phyloP scores from a whole-genome alignment of 768 basidiomycete genomes.

The Trametes meyenii region DNA sequence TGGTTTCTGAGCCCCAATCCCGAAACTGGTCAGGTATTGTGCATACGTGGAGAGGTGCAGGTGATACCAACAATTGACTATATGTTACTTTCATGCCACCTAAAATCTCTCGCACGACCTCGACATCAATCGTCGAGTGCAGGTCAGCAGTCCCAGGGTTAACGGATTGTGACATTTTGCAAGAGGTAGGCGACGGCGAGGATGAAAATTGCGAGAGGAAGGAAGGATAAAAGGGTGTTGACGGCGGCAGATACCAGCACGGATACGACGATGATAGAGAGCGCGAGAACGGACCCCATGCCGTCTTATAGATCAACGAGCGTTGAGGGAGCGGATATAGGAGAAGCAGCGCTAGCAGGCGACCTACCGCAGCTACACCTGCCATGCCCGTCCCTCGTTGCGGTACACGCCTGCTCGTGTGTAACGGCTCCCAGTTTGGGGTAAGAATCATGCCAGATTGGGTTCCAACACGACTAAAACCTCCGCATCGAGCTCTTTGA shows the following conservation, averaged over 20 bases:
- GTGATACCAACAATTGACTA: constrained; percentile 21
- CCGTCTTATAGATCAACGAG: neutral
- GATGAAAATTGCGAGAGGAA: constrained; percentile 5
- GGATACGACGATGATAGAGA: constrained; percentile 10
- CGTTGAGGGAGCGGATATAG: neutral
- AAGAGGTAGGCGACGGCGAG: neutral
- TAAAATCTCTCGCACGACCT: constrained; percentile 20
- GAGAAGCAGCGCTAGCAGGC: neutral
- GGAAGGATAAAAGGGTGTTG: constrained; percentile 3
- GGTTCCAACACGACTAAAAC: neutral
- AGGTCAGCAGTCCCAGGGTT: neutral
- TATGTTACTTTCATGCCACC: constrained; percentile 22
- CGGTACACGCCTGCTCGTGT: constrained; percentile 3
- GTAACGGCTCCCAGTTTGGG: neutral
- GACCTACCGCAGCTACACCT: constrained; percentile 11
- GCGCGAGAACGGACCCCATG: neutral
- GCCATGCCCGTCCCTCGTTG: constrained; percentile 9
- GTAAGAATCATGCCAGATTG: neutral
- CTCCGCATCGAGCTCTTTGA: too few relatives aligned
- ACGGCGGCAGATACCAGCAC: constrained; percentile 7
- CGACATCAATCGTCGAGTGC: constrained; percentile 2
- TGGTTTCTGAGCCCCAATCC: neutral
- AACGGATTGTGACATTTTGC: neutral
- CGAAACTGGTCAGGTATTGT: neutral
- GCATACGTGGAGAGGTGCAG: neutral